phyloP scores from a whole-genome alignment of 106 monocot genomes.

The Acorus calamus region DNA sequence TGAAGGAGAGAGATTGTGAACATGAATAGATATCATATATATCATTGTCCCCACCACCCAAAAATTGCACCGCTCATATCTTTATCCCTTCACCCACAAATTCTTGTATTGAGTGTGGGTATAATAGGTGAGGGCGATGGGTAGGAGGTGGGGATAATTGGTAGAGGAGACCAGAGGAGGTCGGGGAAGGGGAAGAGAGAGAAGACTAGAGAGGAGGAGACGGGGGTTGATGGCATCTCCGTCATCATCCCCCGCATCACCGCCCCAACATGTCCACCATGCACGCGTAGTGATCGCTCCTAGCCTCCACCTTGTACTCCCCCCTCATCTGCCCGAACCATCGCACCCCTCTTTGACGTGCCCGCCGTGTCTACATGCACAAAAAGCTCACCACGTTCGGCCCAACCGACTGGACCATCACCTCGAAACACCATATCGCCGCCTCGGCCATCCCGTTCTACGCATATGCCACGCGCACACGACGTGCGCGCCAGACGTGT shows the following conservation, averaged over 20 bases:
- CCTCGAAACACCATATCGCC: conserved; percentile 44
- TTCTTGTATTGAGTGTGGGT: too few relatives aligned
- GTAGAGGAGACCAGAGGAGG: too few relatives aligned
- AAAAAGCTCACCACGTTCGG: conserved; percentile 70
- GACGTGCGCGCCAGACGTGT: conserved; percentile 45
- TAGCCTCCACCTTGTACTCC: conserved; percentile 27
- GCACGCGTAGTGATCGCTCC: conserved; percentile 73
- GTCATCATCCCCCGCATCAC: conserved; percentile 24
- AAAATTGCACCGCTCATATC: too few relatives aligned
- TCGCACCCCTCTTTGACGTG: conserved; percentile 50
- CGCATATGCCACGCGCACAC: conserved; percentile 49
- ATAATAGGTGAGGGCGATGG: too few relatives aligned
- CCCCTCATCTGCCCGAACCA: conserved; percentile 49
- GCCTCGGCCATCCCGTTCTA: conserved; percentile 61
- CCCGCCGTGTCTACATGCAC: conserved; percentile 77
- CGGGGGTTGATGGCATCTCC: conserved; percentile 51
- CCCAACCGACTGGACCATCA: conserved; percentile 33
- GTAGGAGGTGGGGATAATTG: too few relatives aligned
- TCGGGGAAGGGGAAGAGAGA: too few relatives aligned
- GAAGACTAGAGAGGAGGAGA: background rate
- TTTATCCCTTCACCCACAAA: too few relatives aligned
- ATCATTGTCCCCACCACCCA: too few relatives aligned
- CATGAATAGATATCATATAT: too few relatives aligned
- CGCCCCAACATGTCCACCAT: conserved; percentile 62
- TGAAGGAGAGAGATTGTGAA: too few relatives aligned